These are phyloP conservation scores for Teratosphaeria gauchensis DNA, from an alignment of 2,329 filamentous ascomycete genomes.

Conservation along the genomic window DNA sequence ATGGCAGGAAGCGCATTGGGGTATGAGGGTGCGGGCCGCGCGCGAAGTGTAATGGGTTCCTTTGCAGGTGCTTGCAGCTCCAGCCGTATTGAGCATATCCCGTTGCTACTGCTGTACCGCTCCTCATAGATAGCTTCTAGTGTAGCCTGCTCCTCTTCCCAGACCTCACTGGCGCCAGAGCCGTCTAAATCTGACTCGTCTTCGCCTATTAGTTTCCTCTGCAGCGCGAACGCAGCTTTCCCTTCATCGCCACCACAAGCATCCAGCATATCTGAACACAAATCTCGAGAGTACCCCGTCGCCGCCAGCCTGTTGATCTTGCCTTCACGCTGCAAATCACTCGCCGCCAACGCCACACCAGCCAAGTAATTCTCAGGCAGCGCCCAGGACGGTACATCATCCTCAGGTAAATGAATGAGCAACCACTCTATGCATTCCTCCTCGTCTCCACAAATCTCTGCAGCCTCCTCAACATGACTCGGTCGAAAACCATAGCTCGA, in stretches of 20 bases:
- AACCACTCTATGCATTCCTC: constrained; percentile 95
- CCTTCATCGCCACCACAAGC: constrained; percentile 62
- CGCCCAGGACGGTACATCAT: constrained; percentile 88
- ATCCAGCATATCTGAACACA: constrained; percentile 71
- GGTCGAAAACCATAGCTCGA: constrained; percentile 72
- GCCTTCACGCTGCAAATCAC: constrained; percentile 69
- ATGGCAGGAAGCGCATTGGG: constrained; percentile 60
- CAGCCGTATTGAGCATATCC: constrained; percentile 61
- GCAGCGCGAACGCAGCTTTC: constrained; percentile 68
- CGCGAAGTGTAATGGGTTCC: constrained; percentile 47
- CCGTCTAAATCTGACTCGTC: constrained; percentile 18
- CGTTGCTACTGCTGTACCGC: constrained; percentile 45
- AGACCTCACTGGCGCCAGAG: constrained; percentile 39
- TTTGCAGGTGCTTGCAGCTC: constrained; percentile 38
- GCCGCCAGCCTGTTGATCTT: constrained; percentile 72
- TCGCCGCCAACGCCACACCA: constrained; percentile 75
- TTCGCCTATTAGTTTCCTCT: constrained; percentile 53
- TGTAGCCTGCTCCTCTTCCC: constrained; percentile 77
- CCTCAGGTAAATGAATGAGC: constrained; percentile 90
- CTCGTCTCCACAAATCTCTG: constrained; percentile 75
- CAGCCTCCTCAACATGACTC: constrained; percentile 82
- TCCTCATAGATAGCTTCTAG: constrained; percentile 81
- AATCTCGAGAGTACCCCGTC: constrained; percentile 74
- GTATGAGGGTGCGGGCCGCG: constrained; percentile 64
- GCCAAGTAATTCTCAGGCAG: constrained; percentile 86